Evolutionary conservation across 495 filamentous ascomycete genomes (phyloP), one percentile per base, ranked within the genome.

Genomic region (Eremomyces bilateralis): DNA sequence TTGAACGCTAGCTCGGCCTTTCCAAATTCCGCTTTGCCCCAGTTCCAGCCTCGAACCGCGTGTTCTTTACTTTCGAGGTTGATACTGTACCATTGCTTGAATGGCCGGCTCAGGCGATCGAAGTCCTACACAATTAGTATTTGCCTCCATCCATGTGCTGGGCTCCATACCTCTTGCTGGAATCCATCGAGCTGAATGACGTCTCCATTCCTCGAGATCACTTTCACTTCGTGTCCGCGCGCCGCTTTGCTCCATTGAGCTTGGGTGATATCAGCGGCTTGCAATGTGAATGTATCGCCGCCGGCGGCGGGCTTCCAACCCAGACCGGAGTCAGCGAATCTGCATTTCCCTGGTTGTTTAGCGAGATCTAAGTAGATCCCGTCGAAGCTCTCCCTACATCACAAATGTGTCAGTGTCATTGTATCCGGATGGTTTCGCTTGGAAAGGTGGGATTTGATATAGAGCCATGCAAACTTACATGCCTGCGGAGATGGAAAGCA

Each of bases 21-120:
- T 40, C 76, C 74, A 49, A 99, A 94, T 50, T 99, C 90, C 37
- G 76, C 80, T 56, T 95, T 99, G 40, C 90, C 90, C 90, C 90
- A 99, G 52, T 95, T 99, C 90, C 90, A 99, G 24, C 90, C 90
- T 41, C 88, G 77, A 29, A 99, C 63, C 3, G 85, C 80, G 52
- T 95, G 88, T 53, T 95, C 90, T 52, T 78, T 76, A 47, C 70
- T 74, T 44, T 94, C 84, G 33, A 99, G 61, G 50, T 76, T 90
- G 48, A 84, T 69, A 50, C 80, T 83, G 56, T 95, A 99, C 76
- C 83, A 95, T 43, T 77, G 71, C 55, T 91, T 94, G 63, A 99
- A 88, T 40, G 80, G 66, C 48, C 92, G 92, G 55, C 61, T 67
- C 25, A 94, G 52, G 31, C 90, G 76, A 33, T 95, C 90, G 39